Evolutionary conservation across 257 asterid species (phyloP).

Genomic region (Nicotiana knightiana): DNA sequence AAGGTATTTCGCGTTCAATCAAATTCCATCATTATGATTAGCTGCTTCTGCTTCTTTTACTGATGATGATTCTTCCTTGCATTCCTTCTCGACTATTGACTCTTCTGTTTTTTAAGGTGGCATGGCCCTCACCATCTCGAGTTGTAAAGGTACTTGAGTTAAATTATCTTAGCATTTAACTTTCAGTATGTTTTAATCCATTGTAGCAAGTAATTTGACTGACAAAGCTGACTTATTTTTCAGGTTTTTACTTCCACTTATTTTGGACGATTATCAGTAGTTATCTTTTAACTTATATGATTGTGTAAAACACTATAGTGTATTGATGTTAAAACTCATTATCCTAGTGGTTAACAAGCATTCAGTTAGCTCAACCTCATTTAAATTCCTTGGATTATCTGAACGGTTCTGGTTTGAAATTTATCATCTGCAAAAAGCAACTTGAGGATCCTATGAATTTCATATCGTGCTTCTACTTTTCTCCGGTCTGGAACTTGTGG

Average conservation of each 20-base stretch:
- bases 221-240: too few species aligned
- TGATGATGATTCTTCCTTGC: background rate
- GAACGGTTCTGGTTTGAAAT: background rate
- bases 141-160: slow-evolving; percentile 50
- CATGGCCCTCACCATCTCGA: slow-evolving; percentile 52
- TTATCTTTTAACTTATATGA: too few species aligned
- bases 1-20: background rate
- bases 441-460: background rate
- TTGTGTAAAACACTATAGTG: too few species aligned
- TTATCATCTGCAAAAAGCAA: background rate
- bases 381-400: background rate
- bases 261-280: too few species aligned
- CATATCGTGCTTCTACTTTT: background rate
- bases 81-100: background rate
- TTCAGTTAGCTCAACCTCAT: background rate
- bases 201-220: too few species aligned
- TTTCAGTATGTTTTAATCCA: too few species aligned
- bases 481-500: too few species aligned
- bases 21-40: background rate
- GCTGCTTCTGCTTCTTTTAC: background rate
- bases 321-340: too few species aligned
- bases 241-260: too few species aligned
- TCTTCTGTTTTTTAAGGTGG: slow-evolving; percentile 38
- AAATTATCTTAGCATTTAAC: too few species aligned
- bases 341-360: background rate